Conservation (phyloP, 1,139 yeast genomes). For the Saccharomyces hybrid region DNA sequence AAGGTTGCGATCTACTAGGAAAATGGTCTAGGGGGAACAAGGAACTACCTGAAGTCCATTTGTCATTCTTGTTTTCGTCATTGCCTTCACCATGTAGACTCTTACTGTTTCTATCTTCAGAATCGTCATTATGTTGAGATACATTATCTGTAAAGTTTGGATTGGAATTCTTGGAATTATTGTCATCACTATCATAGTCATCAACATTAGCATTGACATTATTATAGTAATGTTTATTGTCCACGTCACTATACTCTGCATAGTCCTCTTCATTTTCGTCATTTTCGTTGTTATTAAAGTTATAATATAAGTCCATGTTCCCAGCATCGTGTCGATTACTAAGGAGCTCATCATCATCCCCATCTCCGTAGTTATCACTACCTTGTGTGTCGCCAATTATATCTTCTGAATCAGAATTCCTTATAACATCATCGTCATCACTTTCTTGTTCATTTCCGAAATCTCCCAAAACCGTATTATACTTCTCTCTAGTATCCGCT, state of each 20-base stretch:
- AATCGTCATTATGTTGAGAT: background rate
- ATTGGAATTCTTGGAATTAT: slow-evolving; percentile 7
- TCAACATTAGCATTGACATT: slow-evolving; percentile 19
- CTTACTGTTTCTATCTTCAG: background rate
- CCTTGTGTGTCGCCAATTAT: slow-evolving; percentile 22
- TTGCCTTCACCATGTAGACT: background rate
- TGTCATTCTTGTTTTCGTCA: slow-evolving; percentile 1
- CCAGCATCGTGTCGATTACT: slow-evolving; percentile 27
- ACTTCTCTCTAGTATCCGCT: slow-evolving; percentile 85
- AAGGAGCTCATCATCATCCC: slow-evolving; percentile 6
- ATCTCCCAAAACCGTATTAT: slow-evolving; percentile 89
- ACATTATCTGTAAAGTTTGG: background rate
- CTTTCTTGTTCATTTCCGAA: slow-evolving; percentile 33
- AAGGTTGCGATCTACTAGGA: slow-evolving; percentile 11
- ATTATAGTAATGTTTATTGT: slow-evolving; percentile 13
- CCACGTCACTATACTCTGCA: slow-evolving; percentile 12
- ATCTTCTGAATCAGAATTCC: slow-evolving; percentile 29
- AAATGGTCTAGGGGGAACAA: slow-evolving; percentile 11
- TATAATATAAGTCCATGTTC: slow-evolving; percentile 10
- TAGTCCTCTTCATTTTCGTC: slow-evolving; percentile 13
- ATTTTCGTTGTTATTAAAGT: slow-evolving; percentile 13
- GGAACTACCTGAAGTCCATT: slow-evolving; percentile 11
- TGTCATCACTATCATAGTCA: slow-evolving; percentile 14
- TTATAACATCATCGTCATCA: slow-evolving; percentile 18
- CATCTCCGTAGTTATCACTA: slow-evolving; percentile 5